Percentiles rank a stretch among this genome's conserved stretches.
Evolutionary conservation across 192 early-diverging fungal genomes (phyloP).

Genomic region (Thamnidium elegans): DNA sequence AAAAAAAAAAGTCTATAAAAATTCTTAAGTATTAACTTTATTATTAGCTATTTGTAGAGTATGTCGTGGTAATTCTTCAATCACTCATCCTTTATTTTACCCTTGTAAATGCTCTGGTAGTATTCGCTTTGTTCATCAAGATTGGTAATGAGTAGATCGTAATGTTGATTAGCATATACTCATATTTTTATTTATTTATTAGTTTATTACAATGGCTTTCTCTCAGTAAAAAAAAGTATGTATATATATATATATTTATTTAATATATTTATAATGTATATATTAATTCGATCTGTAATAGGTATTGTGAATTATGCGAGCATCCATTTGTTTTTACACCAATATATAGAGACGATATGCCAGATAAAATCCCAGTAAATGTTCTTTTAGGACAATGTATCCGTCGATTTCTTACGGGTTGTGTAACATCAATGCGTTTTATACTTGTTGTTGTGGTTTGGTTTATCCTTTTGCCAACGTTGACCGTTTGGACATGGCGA

Average conservation of each 20-base stretch:
- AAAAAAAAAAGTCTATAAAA: background rate
- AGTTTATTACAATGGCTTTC: slow-evolving; percentile 80
- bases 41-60: slow-evolving; percentile 72
- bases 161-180: no score
- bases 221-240: slow-evolving; percentile 73
- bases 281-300: slow-evolving; percentile 21
- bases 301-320: slow-evolving; percentile 88
- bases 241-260: background rate
- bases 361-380: slow-evolving; percentile 57
- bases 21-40: background rate
- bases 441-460: slow-evolving; percentile 67
- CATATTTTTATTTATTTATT: background rate
- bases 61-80: slow-evolving; percentile 67
- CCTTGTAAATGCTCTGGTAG: slow-evolving; percentile 96
- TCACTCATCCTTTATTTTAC: slow-evolving; percentile 81
- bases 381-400: slow-evolving; percentile 28
- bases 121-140: slow-evolving; percentile 91
- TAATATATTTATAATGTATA: background rate
- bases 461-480: slow-evolving; percentile 80
- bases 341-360: slow-evolving; percentile 71
- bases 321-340: slow-evolving; percentile 82
- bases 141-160: slow-evolving; percentile 54
- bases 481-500: slow-evolving; percentile 79
- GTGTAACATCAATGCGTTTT: slow-evolving; percentile 49
- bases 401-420: background rate